phyloP scores from a whole-genome alignment of 768 basidiomycete genomes.

The Stropharia rugosoannulata region DNA sequence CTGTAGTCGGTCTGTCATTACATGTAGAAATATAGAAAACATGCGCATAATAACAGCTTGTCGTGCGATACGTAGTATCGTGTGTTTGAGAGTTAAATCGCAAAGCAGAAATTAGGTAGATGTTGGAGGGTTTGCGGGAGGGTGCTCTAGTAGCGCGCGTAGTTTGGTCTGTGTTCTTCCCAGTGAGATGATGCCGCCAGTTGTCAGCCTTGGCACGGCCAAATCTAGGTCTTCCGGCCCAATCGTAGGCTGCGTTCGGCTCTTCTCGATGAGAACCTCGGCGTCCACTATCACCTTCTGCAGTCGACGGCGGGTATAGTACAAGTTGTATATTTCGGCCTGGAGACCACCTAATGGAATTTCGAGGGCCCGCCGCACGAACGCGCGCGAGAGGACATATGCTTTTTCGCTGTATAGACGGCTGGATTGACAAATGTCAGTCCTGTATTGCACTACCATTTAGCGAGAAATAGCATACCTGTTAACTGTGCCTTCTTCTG shows the following conservation, averaged over 20 bases:
- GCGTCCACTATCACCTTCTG: slow-evolving; percentile 68
- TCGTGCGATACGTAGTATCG: not conserved
- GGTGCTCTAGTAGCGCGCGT: slow-evolving; percentile 35
- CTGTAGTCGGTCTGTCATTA: not conserved
- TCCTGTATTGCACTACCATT: not conserved
- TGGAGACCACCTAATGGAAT: slow-evolving; percentile 72
- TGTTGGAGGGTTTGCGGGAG: not conserved
- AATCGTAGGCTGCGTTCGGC: slow-evolving; percentile 37
- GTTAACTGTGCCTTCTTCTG: slow-evolving; percentile 86
- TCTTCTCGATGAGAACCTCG: slow-evolving; percentile 64
- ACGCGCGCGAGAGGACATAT: slow-evolving; percentile 86
- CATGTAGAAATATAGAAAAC: slow-evolving; percentile 1
- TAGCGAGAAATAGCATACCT: slow-evolving; percentile 42
- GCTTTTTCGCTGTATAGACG: slow-evolving; percentile 93
- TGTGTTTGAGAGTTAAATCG: not conserved
- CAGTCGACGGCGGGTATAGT: slow-evolving; percentile 62
- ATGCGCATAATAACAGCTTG: not conserved
- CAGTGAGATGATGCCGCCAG: slow-evolving; percentile 78
- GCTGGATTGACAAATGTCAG: slow-evolving; percentile 37
- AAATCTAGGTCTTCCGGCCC: slow-evolving; percentile 33
- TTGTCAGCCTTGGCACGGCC: slow-evolving; percentile 74
- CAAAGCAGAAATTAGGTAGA: not conserved
- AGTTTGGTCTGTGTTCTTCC: slow-evolving; percentile 74
- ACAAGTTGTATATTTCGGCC: slow-evolving; percentile 72
- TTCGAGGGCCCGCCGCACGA: slow-evolving; percentile 87